Evolutionary conservation across 2,329 filamentous ascomycete species (phyloP).

Genomic region (Diaporthe aspalathi): DNA sequence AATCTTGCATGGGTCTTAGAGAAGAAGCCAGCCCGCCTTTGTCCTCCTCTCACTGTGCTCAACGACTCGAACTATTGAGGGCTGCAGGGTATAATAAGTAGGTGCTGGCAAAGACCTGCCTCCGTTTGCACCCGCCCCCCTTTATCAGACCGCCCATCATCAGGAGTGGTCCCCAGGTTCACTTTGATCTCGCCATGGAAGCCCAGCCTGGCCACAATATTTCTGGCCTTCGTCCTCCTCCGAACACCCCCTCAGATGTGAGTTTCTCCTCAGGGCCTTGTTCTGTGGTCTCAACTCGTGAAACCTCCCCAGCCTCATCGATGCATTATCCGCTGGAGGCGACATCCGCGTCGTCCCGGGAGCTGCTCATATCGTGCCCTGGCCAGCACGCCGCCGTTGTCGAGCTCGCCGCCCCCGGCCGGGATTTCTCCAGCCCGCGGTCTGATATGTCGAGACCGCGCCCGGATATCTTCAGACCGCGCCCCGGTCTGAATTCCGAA

Average conservation of each 20-base stretch:
- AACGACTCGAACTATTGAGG: constrained; percentile 34
- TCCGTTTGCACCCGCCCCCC: constrained; percentile 46
- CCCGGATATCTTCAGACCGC: constrained; percentile 7
- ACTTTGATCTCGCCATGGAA: constrained; percentile 25
- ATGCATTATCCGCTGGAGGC: constrained; percentile 19
- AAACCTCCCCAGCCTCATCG: constrained; percentile 37
- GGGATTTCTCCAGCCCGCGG: neutral
- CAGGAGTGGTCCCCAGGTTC: neutral
- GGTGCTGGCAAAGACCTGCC: constrained; percentile 40
- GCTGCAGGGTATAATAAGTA: constrained; percentile 46
- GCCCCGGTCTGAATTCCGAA: neutral
- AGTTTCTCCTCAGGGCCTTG: constrained; percentile 24
- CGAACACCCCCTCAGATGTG: constrained; percentile 28
- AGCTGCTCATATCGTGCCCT: neutral
- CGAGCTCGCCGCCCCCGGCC: neutral
- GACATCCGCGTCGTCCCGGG: neutral
- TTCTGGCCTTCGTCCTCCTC: neutral
- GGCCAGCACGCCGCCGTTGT: neutral
- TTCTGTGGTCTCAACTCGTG: constrained; percentile 35
- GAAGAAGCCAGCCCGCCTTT: constrained; percentile 29
- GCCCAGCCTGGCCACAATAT: constrained; percentile 12
- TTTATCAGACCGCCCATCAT: constrained; percentile 33
- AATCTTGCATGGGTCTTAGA: constrained; percentile 33
- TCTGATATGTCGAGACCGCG: neutral
- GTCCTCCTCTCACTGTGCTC: constrained; percentile 24